These are phyloP conservation scores for Penicillium crystallinum DNA, from an alignment of 495 filamentous ascomycete genomes.

Conservation along the genomic window DNA sequence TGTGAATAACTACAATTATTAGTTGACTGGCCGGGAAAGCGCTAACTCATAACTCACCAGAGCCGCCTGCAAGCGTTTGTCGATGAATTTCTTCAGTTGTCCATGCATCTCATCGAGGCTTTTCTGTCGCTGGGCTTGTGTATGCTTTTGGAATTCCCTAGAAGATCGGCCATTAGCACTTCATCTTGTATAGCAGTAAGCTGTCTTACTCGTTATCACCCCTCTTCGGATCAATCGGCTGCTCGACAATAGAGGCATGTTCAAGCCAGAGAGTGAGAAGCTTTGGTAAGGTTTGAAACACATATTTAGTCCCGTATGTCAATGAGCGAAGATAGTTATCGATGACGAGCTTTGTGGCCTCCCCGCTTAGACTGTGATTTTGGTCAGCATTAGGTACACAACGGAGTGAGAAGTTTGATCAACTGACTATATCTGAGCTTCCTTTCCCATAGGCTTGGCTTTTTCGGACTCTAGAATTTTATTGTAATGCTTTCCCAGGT, in stretches of 20 bases:
- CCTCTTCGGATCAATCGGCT: constrained; percentile 60
- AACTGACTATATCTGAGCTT: constrained; percentile 48
- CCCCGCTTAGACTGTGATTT: constrained; percentile 54
- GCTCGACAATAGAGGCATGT: constrained; percentile 68
- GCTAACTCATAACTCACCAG: constrained; percentile 34
- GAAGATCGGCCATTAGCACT: constrained; percentile 2
- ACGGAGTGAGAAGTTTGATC: background rate
- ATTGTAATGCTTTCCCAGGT: constrained; percentile 95
- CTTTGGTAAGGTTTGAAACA: constrained; percentile 87
- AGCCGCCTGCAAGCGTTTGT: constrained; percentile 69
- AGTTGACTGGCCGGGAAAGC: constrained; percentile 4
- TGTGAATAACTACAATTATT: constrained; percentile 63
- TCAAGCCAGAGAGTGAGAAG: constrained; percentile 92
- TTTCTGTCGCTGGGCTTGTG: constrained; percentile 51
- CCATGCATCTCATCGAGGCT: constrained; percentile 67
- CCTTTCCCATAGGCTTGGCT: constrained; percentile 61
- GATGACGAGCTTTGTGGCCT: constrained; percentile 81
- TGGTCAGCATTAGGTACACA: constrained; percentile 4
- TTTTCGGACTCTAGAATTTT: constrained; percentile 91
- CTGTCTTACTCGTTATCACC: constrained; percentile 51
- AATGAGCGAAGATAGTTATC: constrained; percentile 89
- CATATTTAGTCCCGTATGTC: constrained; percentile 84
- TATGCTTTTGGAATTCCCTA: constrained; percentile 54
- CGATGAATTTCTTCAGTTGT: constrained; percentile 66
- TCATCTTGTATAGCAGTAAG: background rate